Conservation (phyloP, 148 eudicot genomes). For the Spergularia marina region DNA sequence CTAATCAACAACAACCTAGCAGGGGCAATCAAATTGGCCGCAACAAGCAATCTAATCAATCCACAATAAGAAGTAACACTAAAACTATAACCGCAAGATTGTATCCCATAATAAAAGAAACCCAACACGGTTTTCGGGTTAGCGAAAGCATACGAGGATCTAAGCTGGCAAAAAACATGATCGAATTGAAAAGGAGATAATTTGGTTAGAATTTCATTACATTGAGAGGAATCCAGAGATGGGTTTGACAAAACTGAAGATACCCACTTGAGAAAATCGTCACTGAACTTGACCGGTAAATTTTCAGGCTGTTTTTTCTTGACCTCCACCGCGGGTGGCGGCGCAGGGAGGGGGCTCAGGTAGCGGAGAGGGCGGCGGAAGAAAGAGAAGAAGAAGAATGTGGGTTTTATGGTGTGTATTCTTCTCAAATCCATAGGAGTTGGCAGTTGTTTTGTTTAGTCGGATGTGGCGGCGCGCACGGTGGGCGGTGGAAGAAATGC, state of each 20-base stretch:
- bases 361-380: conserved; percentile 27
- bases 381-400: conserved; percentile 29
- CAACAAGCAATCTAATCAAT: conserved; percentile 66
- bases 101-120: conserved; percentile 53
- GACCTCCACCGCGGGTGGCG: conserved; percentile 15
- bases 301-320: conserved; percentile 16
- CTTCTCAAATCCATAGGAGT: conserved; percentile 43
- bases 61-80: conserved; percentile 65
- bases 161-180: conserved; percentile 40
- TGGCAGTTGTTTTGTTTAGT: too few relatives aligned
- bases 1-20: conserved; percentile 71
- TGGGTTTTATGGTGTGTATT: conserved; percentile 24
- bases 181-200: conserved; percentile 64
- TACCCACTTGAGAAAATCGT: conserved; percentile 43
- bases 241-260: conserved; percentile 53
- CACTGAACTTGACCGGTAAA: conserved; percentile 30
- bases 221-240: conserved; percentile 49
- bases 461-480: too few relatives aligned
- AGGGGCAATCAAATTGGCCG: conserved; percentile 39
- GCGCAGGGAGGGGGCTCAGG: conserved; percentile 10
- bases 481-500: too few relatives aligned
- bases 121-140: conserved; percentile 53
- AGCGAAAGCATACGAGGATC: conserved; percentile 25
- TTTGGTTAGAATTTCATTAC: conserved; percentile 50
- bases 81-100: conserved; percentile 49